Conservation (phyloP, 2,329 filamentous ascomycete genomes). For the Chrysosporium queenslandicum region DNA sequence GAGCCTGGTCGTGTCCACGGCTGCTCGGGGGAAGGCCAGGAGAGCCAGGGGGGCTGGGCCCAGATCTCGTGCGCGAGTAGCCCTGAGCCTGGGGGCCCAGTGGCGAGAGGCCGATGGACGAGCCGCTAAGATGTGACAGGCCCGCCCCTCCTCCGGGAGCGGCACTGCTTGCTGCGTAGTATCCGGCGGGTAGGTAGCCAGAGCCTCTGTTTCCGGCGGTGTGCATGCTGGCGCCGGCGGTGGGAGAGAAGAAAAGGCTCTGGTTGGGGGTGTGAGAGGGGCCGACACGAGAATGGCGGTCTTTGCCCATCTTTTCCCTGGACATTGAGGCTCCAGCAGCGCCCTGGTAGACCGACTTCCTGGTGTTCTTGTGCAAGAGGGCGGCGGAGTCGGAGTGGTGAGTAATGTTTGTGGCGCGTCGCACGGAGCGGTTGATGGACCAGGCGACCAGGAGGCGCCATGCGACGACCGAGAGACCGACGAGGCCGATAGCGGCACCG, state of each 20-base stretch:
- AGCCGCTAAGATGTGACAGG: constrained; percentile 31
- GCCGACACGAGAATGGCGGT: constrained; percentile 32
- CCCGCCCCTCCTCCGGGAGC: constrained; percentile 36
- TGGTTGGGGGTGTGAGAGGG: constrained; percentile 48
- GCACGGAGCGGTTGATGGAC: constrained; percentile 83
- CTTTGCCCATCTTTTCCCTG: constrained; percentile 41
- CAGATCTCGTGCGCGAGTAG: constrained; percentile 40
- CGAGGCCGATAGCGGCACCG: constrained; percentile 73
- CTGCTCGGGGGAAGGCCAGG: constrained; percentile 45
- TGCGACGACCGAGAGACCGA: constrained; percentile 68
- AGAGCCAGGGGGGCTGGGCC: constrained; percentile 55
- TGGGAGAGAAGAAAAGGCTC: constrained; percentile 91
- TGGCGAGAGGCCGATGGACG: constrained; percentile 53
- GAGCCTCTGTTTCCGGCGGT: constrained; percentile 58
- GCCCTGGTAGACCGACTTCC: constrained; percentile 25
- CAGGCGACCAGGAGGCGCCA: constrained; percentile 86
- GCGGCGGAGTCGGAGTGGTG: constrained; percentile 55
- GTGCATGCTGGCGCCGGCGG: constrained; percentile 53
- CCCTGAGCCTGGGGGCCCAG: constrained; percentile 51
- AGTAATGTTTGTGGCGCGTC: constrained; percentile 68
- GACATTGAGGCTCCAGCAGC: constrained; percentile 40
- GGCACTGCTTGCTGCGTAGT: constrained; percentile 64
- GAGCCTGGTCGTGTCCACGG: constrained; percentile 25
- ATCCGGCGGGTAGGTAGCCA: constrained; percentile 75
- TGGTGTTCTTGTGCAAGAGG: constrained; percentile 39